A percentile compares a stretch with the other conserved stretches of the same genome.
phyloP scores from a whole-genome alignment of 805 yeast species.

The Huiozyma sinensis region DNA sequence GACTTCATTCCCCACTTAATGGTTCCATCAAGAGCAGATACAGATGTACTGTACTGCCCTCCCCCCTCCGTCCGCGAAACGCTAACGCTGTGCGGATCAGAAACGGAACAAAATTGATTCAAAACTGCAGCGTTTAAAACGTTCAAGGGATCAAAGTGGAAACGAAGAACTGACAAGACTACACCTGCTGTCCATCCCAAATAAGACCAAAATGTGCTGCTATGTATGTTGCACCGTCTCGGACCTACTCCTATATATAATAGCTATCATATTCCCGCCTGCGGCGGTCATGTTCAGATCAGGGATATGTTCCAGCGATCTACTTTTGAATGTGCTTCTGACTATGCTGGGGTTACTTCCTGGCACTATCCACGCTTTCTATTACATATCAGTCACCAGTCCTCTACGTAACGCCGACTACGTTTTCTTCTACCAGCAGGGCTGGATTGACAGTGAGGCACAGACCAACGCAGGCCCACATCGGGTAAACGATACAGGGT shows the following conservation, averaged over 20 bases:
- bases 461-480: constrained; percentile 2
- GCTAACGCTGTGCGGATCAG: too few species aligned
- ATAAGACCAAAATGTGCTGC: constrained; percentile 10
- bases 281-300: constrained; percentile 58
- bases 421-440: constrained; percentile 22
- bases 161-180: too few species aligned
- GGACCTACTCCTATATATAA: constrained; percentile 48
- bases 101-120: too few species aligned
- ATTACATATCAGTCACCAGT: constrained; percentile 30
- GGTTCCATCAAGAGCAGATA: too few species aligned
- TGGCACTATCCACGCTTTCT: constrained; percentile 58
- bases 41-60: too few species aligned
- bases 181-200: too few species aligned
- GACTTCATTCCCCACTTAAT: too few species aligned
- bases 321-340: constrained; percentile 50
- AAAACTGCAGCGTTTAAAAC: too few species aligned
- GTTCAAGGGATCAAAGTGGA: too few species aligned
- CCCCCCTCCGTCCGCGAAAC: too few species aligned
- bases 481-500: background rate
- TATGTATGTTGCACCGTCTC: constrained; percentile 24
- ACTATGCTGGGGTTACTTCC: constrained; percentile 70
- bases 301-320: constrained; percentile 48
- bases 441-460: constrained; percentile 25
- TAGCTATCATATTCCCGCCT: constrained; percentile 64
- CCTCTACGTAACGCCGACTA: constrained; percentile 20